These are phyloP conservation scores for Yamadazyma dushanensis DNA, from an alignment of 1,139 yeast species.

Conservation along the genomic window DNA sequence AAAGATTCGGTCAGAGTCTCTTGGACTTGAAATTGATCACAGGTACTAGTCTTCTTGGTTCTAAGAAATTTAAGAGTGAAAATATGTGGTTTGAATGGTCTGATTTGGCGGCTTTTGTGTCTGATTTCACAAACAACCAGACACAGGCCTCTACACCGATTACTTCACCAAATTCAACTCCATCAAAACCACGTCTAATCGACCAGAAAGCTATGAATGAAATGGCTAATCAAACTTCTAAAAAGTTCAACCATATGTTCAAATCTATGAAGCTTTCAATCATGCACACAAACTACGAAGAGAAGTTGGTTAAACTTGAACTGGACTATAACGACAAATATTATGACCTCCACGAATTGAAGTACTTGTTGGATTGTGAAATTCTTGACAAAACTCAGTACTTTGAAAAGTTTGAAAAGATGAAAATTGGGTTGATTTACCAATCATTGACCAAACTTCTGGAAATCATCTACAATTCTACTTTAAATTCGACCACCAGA, in stretches of 20 bases:
- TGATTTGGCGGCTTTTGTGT: constrained; percentile 29
- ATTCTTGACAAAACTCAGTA: constrained; percentile 23
- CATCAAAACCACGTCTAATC: constrained; percentile 10
- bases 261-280: constrained; percentile 30
- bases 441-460: constrained; percentile 36
- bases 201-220: constrained; percentile 24
- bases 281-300: constrained; percentile 32
- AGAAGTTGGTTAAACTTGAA: constrained; percentile 30
- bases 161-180: constrained; percentile 9
- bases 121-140: constrained; percentile 17
- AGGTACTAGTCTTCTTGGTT: constrained; percentile 34
- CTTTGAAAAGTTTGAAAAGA: constrained; percentile 38
- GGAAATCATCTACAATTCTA: constrained; percentile 33
- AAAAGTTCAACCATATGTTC: constrained; percentile 33
- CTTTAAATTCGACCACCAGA: constrained; percentile 28
- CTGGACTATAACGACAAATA: constrained; percentile 33
- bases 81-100: constrained; percentile 53
- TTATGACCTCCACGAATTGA: constrained; percentile 32
- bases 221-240: constrained; percentile 27
- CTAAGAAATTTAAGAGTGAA: constrained; percentile 41
- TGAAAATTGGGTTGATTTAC: constrained; percentile 36
- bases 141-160: neutral
- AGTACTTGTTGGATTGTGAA: constrained; percentile 32
- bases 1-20: constrained; percentile 44
- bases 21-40: constrained; percentile 36